These are phyloP conservation scores for Fennellomyces sp. DNA, from an alignment of 371 early-diverging fungal species.

Conservation along the genomic window DNA sequence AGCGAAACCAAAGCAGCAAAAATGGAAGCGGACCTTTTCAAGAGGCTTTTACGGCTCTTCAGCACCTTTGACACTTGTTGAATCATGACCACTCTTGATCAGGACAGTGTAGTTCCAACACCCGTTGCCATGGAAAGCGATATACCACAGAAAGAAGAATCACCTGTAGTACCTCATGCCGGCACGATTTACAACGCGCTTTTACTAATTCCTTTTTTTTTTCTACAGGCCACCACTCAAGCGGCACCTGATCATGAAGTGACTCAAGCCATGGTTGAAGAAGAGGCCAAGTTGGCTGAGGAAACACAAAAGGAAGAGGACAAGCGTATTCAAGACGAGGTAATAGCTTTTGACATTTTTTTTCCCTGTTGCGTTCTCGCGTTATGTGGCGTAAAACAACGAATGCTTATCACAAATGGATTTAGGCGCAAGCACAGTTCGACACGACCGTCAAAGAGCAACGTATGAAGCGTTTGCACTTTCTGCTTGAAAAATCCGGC, in stretches of 20 bases:
- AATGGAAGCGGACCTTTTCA: too few species aligned
- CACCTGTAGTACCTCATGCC: too few species aligned
- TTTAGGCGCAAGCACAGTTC: constrained; percentile 62
- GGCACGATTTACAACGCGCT: neutral
- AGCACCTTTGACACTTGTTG: too few species aligned
- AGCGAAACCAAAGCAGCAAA: too few species aligned
- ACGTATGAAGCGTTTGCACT: constrained; percentile 76
- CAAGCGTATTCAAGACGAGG: constrained; percentile 53
- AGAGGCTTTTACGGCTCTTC: too few species aligned
- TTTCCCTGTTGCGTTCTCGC: neutral
- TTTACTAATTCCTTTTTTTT: neutral
- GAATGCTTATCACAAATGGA: neutral
- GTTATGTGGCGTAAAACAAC: too few species aligned
- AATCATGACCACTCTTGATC: too few species aligned
- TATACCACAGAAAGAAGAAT: too few species aligned
- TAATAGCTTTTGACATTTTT: constrained; percentile 7
- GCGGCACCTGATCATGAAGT: constrained; percentile 15
- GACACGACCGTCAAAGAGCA: constrained; percentile 65
- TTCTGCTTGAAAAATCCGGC: constrained; percentile 82
- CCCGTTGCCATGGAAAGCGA: too few species aligned
- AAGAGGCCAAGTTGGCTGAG: constrained; percentile 53
- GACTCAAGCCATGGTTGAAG: constrained; percentile 52
- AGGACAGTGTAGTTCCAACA: too few species aligned
- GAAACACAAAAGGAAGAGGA: constrained; percentile 47
- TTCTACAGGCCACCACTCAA: neutral